These are phyloP conservation scores for Suillus hirtellus DNA, from an alignment of 768 basidiomycete genomes.

Conservation along the genomic window DNA sequence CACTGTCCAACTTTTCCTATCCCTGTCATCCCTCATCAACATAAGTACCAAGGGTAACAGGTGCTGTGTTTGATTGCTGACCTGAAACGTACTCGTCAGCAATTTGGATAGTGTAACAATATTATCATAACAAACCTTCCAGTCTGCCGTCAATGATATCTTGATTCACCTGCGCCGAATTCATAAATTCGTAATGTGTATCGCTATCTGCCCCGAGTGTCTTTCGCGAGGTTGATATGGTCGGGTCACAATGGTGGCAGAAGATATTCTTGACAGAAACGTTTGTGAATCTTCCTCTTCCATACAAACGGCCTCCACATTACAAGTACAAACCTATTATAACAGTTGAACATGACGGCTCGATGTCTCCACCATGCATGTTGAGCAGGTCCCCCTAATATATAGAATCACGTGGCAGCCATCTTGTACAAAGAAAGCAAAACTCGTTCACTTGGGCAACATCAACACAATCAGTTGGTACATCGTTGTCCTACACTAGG, in stretches of 20 bases:
- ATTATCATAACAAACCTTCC: slow-evolving; percentile 13
- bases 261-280: background rate
- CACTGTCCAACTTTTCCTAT: slow-evolving; percentile 8
- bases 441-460: background rate
- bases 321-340: background rate
- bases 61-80: slow-evolving; percentile 16
- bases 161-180: slow-evolving; percentile 17
- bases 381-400: background rate
- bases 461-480: background rate
- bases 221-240: slow-evolving; percentile 15
- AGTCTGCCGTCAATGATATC: slow-evolving; percentile 25
- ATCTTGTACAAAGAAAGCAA: background rate
- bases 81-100: slow-evolving; percentile 7
- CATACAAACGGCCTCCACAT: background rate
- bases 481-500: background rate
- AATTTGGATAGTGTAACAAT: background rate
- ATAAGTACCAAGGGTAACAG: slow-evolving; percentile 29
- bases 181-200: slow-evolving; percentile 13
- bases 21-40: slow-evolving; percentile 27
- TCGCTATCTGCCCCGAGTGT: slow-evolving; percentile 21
- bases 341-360: background rate
- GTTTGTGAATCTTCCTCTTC: background rate
- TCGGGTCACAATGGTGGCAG: background rate
- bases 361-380: background rate
- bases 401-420: background rate